Evolutionary conservation across 73 alveolate species (phyloP), one percentile per base, ranked within the genome.

Genomic region (Paramecium octaurelia): DNA sequence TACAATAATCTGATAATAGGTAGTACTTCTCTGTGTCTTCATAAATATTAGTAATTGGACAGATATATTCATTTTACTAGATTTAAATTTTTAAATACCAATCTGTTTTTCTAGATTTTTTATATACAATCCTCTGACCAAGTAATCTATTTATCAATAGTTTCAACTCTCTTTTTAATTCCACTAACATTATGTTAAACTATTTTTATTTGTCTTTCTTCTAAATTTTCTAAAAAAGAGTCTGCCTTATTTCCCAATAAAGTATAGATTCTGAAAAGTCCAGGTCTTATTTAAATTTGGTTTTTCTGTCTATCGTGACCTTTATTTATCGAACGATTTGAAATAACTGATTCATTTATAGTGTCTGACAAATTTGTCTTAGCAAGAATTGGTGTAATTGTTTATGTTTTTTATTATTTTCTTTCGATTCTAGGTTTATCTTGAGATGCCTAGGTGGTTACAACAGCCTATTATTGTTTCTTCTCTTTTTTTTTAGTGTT

Each of bases 1-100:
- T 80, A 48, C 91, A 80, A 80, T 80, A 80, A n/a, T 80, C 91
- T 16, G 48, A 40, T 31, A 80, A 16, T 7, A 80, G 31, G 18
- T 80, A 80, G 46, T 80, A 80, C 9, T 80, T 44, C 8, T 46
- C 29, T 43, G 23, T 0, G 46, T 80, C 91, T 43, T 34, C 48
- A 24, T 80, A 80, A 20, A 80, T 80, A 23, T 80, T 64, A 20
- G 50, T 64, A 2, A 64, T 64, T 64, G 42, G 46, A 64, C 84
- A 31, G 16, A 64, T 64, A 34, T 64, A 64, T 27, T 64, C 84
- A 34, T 64, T 64, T 27, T 64, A 31, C 84, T 64, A 64, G 27
- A 2, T 1, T 31, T 64, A 31, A 18, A 64, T 27, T 14, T 64
- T 31, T 0, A 64, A 64, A 34, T 64, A 64, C 84, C 84, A 64